Evolutionary conservation across 352 stramenopile species (phyloP).

Genomic region (Saprolegnia parasitica): DNA sequence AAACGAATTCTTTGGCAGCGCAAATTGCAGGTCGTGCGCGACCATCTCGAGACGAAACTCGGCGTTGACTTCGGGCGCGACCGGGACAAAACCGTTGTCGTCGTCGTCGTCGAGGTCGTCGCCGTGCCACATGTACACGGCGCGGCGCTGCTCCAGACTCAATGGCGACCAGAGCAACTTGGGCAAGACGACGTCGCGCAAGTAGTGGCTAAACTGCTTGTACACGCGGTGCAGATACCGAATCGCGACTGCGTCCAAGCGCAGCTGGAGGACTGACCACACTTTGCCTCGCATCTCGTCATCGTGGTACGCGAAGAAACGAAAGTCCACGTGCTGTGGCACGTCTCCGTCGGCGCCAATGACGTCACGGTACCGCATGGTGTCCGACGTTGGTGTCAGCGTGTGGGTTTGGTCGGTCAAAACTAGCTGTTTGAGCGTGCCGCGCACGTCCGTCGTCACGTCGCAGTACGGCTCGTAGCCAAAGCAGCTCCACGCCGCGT

Average conservation of each 20-base stretch:
- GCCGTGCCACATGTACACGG: slow-evolving; percentile 33
- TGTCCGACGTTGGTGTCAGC: not conserved
- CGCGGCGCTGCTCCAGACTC: slow-evolving; percentile 34
- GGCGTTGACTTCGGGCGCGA: not conserved
- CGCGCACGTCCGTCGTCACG: slow-evolving; percentile 1
- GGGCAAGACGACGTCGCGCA: slow-evolving; percentile 31
- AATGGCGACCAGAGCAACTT: slow-evolving; percentile 33
- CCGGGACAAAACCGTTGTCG: not conserved
- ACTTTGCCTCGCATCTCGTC: no score
- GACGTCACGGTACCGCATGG: not conserved
- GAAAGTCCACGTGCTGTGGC: slow-evolving; percentile 19
- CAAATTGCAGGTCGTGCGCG: slow-evolving; percentile 74
- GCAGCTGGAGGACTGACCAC: slow-evolving; percentile 28
- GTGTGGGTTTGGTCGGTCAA: not conserved
- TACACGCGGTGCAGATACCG: slow-evolving; percentile 80
- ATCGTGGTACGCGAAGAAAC: not conserved
- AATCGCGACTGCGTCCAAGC: slow-evolving; percentile 75
- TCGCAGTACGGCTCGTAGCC: slow-evolving; percentile 9
- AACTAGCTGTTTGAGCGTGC: not conserved
- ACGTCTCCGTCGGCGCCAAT: not conserved
- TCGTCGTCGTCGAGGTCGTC: slow-evolving; percentile 23
- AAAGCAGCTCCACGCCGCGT: not conserved
- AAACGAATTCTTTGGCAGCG: slow-evolving; percentile 73
- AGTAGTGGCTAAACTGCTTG: slow-evolving; percentile 80
- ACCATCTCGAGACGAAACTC: slow-evolving; percentile 47